These are phyloP conservation scores for Kickxella alabastrina DNA, from an alignment of 192 early-diverging fungal species.

Conservation along the genomic window DNA sequence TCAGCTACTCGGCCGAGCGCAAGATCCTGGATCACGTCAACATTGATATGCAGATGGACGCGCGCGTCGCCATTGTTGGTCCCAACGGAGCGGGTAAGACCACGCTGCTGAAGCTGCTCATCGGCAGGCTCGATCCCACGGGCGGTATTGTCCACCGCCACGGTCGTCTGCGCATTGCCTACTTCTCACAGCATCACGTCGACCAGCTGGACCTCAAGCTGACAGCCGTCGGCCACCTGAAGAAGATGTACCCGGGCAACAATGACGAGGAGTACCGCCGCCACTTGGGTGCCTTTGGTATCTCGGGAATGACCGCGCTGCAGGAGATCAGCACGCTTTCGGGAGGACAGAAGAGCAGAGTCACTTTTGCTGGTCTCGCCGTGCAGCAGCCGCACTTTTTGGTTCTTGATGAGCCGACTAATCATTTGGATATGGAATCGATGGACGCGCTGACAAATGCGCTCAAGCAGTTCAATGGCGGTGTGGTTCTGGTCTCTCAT, in stretches of 20 bases:
- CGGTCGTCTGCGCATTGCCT: conserved; percentile 86
- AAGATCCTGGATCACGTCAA: conserved; percentile 82
- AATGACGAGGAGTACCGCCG: conserved; percentile 95
- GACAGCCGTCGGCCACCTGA: conserved; percentile 85
- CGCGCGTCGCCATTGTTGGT: conserved; percentile 96
- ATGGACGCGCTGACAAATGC: conserved; percentile 92
- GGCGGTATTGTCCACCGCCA: conserved; percentile 83
- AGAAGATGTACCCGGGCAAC: conserved; percentile 82
- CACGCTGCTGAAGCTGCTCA: conserved; percentile 90
- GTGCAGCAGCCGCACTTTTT: conserved; percentile 88
- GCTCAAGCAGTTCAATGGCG: conserved; percentile 84
- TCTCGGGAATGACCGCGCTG: conserved; percentile 93
- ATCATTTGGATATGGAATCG: conserved; percentile 85
- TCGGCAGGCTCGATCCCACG: conserved; percentile 75
- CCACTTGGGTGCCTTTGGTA: conserved; percentile 89
- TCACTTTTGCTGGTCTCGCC: conserved; percentile 94
- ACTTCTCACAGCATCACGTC: conserved; percentile 97
- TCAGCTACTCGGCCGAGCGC: conserved; percentile 78
- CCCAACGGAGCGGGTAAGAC: conserved; percentile 99
- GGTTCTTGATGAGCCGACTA: conserved; percentile 98
- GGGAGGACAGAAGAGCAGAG: conserved; percentile 94
- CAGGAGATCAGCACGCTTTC: conserved; percentile 92
- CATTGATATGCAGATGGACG: conserved; percentile 95
- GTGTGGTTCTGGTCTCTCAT: conserved; percentile 94
- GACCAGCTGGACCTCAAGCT: conserved; percentile 89